Conservation (phyloP, 768 basidiomycete species). For the Boletellus sp. region DNA sequence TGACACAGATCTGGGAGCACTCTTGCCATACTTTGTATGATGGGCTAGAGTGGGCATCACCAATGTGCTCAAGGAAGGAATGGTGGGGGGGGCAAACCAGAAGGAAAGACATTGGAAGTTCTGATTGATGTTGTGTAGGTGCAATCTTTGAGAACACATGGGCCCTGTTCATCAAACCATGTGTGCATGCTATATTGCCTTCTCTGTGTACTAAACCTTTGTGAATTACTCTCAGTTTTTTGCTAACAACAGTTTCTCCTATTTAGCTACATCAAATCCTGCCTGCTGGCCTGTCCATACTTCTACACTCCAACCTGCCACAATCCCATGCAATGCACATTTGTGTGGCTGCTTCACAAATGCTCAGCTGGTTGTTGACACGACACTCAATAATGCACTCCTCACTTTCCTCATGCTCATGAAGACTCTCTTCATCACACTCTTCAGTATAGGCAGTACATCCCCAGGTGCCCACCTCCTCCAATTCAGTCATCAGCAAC, state of each 20-base stretch:
- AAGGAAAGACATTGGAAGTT: conserved; percentile 73
- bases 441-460: conserved; percentile 43
- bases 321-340: conserved; percentile 62
- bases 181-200: conserved; percentile 54
- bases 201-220: neutral
- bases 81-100: conserved; percentile 56
- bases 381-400: conserved; percentile 86
- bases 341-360: conserved; percentile 78
- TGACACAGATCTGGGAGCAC: conserved; percentile 87
- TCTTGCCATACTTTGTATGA: conserved; percentile 89
- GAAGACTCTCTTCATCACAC: conserved; percentile 87
- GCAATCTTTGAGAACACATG: conserved; percentile 84
- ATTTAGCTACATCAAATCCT: conserved; percentile 90
- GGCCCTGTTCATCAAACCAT: conserved; percentile 92
- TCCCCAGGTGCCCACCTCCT: conserved; percentile 4
- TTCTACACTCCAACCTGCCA: conserved; percentile 84
- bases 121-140: conserved; percentile 79
- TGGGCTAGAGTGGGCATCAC: conserved; percentile 93
- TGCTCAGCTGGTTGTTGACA: conserved; percentile 74
- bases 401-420: conserved; percentile 81
- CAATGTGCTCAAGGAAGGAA: conserved; percentile 45
- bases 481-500: conserved; percentile 16
- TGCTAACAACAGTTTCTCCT: neutral
- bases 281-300: conserved; percentile 85
- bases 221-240: too few species aligned